A percentile compares a stretch with the other conserved stretches of the same genome.
Evolutionary conservation across 2,329 filamentous ascomycete species (phyloP).

Genomic region (Cercospora citrullina): DNA sequence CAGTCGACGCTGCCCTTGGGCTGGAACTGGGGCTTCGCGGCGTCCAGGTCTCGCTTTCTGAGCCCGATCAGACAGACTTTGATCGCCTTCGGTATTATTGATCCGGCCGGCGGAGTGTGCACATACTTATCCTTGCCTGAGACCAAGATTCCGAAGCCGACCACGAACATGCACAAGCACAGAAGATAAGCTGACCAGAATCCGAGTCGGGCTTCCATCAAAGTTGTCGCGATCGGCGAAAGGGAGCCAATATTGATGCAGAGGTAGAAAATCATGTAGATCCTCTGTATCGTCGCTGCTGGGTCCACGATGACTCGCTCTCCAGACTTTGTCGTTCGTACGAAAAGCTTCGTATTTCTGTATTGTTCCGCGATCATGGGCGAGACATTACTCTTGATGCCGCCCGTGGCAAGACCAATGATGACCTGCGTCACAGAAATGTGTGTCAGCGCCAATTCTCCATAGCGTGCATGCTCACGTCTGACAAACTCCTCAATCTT

Average conservation of each 20-base stretch:
- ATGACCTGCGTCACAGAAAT: constrained; percentile 45
- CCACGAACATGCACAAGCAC: constrained; percentile 61
- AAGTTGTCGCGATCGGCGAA: constrained; percentile 49
- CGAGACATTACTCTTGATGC: constrained; percentile 75
- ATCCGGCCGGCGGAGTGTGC: constrained; percentile 66
- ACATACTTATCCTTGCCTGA: constrained; percentile 51
- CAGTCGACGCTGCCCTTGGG: constrained; percentile 63
- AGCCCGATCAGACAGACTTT: constrained; percentile 59
- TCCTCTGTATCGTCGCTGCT: constrained; percentile 43
- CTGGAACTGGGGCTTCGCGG: constrained; percentile 65
- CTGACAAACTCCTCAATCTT: no score
- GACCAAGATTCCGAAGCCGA: constrained; percentile 58
- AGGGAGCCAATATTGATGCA: constrained; percentile 71
- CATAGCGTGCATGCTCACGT: not conserved
- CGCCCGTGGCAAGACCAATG: constrained; percentile 70
- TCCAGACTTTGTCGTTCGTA: constrained; percentile 43
- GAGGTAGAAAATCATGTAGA: constrained; percentile 31
- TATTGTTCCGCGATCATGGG: constrained; percentile 52
- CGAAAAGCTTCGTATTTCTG: constrained; percentile 37
- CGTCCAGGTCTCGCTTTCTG: constrained; percentile 45
- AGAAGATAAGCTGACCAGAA: constrained; percentile 66
- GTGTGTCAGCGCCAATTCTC: not conserved
- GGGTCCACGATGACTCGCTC: constrained; percentile 50
- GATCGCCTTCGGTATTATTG: constrained; percentile 63
- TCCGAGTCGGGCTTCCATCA: constrained; percentile 64